Evolutionary conservation across 2,329 filamentous ascomycete genomes (phyloP).

Genomic region (Aspergillus tanneri): DNA sequence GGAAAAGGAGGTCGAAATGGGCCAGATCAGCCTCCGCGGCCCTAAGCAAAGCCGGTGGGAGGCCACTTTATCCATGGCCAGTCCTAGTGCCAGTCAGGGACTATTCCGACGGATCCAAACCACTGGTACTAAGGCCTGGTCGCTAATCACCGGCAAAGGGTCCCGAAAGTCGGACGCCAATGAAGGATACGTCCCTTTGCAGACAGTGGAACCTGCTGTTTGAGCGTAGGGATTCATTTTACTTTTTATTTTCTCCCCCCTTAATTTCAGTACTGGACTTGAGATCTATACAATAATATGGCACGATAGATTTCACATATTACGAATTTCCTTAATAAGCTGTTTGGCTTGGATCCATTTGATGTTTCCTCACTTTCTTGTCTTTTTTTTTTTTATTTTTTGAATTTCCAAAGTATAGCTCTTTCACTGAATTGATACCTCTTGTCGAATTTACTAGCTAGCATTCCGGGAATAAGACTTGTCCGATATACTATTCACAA

Average conservation of each 20-base stretch:
- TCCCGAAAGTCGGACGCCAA: conserved; percentile 26
- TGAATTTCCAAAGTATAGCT: too few relatives aligned
- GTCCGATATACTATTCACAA: too few relatives aligned
- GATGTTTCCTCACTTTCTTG: too few relatives aligned
- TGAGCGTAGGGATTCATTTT: not conserved
- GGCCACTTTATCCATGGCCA: conserved; percentile 26
- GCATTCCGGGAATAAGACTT: not conserved
- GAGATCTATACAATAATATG: too few relatives aligned
- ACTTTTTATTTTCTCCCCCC: not conserved
- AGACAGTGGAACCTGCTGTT: conserved; percentile 43
- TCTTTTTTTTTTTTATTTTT: not conserved
- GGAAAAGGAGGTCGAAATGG: conserved; percentile 54
- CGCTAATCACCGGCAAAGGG: conserved; percentile 28
- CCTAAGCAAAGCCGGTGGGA: conserved; percentile 32
- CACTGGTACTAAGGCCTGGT: conserved; percentile 27
- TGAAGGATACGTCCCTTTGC: conserved; percentile 48
- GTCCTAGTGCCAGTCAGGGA: conserved; percentile 17
- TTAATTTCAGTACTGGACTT: too few relatives aligned
- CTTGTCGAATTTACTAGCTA: not conserved
- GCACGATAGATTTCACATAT: too few relatives aligned
- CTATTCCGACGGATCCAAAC: conserved; percentile 22
- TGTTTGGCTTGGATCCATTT: too few relatives aligned
- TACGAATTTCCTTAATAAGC: too few relatives aligned
- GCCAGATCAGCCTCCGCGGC: conserved; percentile 20
- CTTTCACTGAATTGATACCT: conserved; percentile 6